Evolutionary conservation across 2,329 filamentous ascomycete genomes (phyloP).

Genomic region (Cylindrodendrum hubeiense): DNA sequence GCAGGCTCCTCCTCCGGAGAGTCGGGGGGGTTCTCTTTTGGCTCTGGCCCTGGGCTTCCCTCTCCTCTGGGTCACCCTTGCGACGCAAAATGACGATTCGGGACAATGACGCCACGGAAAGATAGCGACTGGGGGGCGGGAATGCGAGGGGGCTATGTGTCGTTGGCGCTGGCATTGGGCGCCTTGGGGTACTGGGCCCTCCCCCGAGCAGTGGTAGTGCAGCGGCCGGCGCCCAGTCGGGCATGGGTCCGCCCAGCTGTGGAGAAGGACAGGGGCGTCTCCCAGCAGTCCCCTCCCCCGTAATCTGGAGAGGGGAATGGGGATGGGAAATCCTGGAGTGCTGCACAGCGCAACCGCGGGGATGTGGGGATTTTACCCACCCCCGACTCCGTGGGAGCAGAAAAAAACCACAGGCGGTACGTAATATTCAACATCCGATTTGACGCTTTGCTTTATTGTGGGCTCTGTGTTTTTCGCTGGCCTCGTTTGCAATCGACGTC

Average conservation of each 20-base stretch:
- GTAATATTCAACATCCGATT: conserved; percentile 19
- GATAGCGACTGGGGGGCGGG: neutral
- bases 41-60: neutral
- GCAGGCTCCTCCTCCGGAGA: neutral
- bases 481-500: neutral
- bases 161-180: neutral
- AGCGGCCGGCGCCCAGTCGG: too few species aligned
- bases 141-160: neutral
- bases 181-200: neutral
- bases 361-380: conserved; percentile 13
- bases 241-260: neutral
- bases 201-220: neutral
- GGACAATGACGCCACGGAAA: conserved; percentile 18
- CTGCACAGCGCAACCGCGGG: conserved; percentile 16
- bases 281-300: neutral
- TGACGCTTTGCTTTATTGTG: neutral
- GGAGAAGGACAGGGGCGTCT: neutral
- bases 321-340: conserved; percentile 3
- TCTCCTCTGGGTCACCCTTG: neutral
- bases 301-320: neutral
- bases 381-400: too few species aligned
- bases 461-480: neutral
- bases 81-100: conserved; percentile 4
- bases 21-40: neutral
- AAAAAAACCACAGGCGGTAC: too few species aligned